A percentile compares a stretch with the other conserved stretches of the same genome.
Conservation (phyloP, 2,329 filamentous ascomycete species). For the Claviceps purpurea region DNA sequence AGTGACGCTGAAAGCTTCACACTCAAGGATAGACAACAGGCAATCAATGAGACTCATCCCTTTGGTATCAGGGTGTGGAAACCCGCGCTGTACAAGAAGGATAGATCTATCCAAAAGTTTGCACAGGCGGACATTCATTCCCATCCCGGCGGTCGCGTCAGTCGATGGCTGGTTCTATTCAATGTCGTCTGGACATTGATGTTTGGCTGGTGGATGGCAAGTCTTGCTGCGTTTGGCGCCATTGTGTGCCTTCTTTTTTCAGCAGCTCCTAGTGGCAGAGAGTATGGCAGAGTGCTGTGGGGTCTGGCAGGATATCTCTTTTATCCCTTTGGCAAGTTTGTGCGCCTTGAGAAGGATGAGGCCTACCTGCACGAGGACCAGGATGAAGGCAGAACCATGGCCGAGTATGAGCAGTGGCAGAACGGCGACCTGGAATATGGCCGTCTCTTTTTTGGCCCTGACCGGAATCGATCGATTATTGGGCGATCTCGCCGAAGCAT, state of each 20-base stretch:
- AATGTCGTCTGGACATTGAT: constrained; percentile 82
- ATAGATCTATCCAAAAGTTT: constrained; percentile 87
- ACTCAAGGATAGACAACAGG: constrained; percentile 88
- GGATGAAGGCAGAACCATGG: constrained; percentile 91
- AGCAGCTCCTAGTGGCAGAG: constrained; percentile 64
- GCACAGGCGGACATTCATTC: constrained; percentile 97
- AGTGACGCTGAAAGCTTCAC: constrained; percentile 98
- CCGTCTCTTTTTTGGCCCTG: constrained; percentile 86
- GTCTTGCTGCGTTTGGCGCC: constrained; percentile 61
- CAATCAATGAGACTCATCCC: constrained; percentile 96
- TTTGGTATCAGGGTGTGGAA: constrained; percentile 99
- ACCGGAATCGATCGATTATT: constrained; percentile 62
- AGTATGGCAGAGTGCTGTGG: constrained; percentile 76
- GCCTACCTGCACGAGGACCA: constrained; percentile 89
- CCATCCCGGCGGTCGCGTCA: constrained; percentile 76
- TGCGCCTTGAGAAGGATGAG: constrained; percentile 86
- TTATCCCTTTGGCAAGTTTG: constrained; percentile 94
- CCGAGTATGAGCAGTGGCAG: constrained; percentile 98
- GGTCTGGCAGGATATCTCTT: constrained; percentile 78
- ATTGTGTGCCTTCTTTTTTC: constrained; percentile 67
- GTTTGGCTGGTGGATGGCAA: constrained; percentile 93
- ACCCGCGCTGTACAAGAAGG: constrained; percentile 94
- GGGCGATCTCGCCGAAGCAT: constrained; percentile 79
- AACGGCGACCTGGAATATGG: constrained; percentile 94
- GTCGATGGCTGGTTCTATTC: constrained; percentile 70